Conservation (phyloP, 306 rosid species). For the Prunus fruticosa region DNA sequence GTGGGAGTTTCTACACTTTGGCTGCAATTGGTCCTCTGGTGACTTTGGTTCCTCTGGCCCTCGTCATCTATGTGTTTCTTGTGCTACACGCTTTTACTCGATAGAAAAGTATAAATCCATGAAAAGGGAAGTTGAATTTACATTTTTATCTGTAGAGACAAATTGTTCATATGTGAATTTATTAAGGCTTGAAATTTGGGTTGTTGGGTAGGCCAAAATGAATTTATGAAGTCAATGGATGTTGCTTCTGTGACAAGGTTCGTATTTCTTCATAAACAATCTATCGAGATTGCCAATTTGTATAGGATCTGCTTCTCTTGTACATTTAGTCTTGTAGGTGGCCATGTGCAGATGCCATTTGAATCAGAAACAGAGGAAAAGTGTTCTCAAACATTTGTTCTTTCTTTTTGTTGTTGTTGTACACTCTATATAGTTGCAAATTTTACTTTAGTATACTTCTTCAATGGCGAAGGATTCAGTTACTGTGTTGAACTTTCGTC, state of each 20-base stretch:
- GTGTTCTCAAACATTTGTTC: background rate
- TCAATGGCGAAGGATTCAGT: conserved; percentile 47
- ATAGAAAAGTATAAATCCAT: conserved; percentile 14
- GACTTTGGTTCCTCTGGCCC: conserved; percentile 67
- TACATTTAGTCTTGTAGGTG: background rate
- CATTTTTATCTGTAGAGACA: background rate
- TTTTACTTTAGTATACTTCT: conserved; percentile 1
- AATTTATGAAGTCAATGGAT: conserved; percentile 12
- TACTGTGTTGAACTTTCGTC: conserved; percentile 33
- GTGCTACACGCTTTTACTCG: conserved; percentile 68
- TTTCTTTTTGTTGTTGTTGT: background rate
- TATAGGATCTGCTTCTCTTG: conserved; percentile 7
- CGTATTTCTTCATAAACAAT: conserved; percentile 8
- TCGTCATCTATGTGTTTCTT: conserved; percentile 56
- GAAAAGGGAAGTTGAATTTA: background rate
- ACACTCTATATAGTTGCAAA: background rate
- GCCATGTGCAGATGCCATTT: conserved; percentile 33
- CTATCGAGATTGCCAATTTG: conserved; percentile 10
- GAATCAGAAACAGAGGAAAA: conserved; percentile 8
- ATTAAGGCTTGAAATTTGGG: background rate
- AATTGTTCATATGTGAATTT: background rate
- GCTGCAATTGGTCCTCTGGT: conserved; percentile 74
- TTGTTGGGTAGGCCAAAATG: background rate
- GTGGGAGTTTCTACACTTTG: conserved; percentile 52
- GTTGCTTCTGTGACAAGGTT: conserved; percentile 27